These are phyloP conservation scores for Glycyrrhiza uralensis DNA, from an alignment of 306 rosid species.

Conservation along the genomic window DNA sequence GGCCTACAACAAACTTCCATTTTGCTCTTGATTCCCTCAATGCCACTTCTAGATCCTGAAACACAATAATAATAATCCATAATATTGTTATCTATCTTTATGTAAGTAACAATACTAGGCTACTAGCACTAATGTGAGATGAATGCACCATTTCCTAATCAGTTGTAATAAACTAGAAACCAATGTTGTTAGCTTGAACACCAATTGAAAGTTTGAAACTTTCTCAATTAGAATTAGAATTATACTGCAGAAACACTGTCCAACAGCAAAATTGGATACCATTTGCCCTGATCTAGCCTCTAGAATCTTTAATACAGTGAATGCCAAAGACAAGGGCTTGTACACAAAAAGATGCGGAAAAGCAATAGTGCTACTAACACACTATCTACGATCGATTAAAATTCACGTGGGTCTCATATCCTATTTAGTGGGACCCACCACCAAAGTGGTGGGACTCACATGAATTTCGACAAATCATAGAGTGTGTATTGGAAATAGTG, in stretches of 20 bases:
- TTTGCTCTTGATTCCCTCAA: slow-evolving; percentile 30
- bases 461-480: too few species aligned
- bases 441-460: too few species aligned
- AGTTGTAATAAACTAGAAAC: not conserved
- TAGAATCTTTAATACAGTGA: not conserved
- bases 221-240: not conserved
- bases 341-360: not conserved
- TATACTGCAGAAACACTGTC: not conserved
- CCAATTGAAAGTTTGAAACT: not conserved
- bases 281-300: not conserved
- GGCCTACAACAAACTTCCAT: slow-evolving; percentile 54
- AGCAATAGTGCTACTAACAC: too few species aligned
- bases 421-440: too few species aligned
- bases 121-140: not conserved
- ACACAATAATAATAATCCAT: not conserved
- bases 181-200: not conserved
- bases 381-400: too few species aligned
- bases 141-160: not conserved
- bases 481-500: too few species aligned
- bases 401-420: too few species aligned
- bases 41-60: slow-evolving; percentile 39
- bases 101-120: not conserved
- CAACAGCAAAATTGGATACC: not conserved
- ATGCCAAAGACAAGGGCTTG: not conserved
- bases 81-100: not conserved